Evolutionary conservation across 768 basidiomycete species (phyloP), one percentile per base, ranked within the genome.

Genomic region (Phlegmacium glaucopus): DNA sequence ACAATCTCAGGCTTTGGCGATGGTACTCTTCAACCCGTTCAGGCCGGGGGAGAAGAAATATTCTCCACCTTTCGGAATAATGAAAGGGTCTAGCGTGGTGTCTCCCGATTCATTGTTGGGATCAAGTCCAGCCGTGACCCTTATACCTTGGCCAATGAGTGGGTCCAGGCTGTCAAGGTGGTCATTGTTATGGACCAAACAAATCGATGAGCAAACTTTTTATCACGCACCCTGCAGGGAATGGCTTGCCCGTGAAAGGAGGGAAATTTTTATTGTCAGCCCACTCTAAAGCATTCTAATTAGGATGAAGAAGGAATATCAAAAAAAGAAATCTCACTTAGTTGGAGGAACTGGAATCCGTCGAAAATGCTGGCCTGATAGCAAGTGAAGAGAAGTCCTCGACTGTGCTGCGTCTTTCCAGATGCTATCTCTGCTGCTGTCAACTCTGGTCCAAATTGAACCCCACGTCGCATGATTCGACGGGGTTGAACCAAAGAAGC

Each of bases 11-110:
- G 46, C 48, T 39, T 44, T 30, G 22, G 53, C 53, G 39, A 70
- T 52, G 12, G 60, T 68, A 11, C 64, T 63, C 60, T 67, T 71
- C 58, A 80, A 61, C 8, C 69, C 72, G 28, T 70, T 70, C 44
- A 78, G 58, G 16, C 75, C 75, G 1, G 78, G 79, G 4, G 70
- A 61, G 60, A 78, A 79, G 60, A 78, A 79, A 55, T 78, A 78
- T 53, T 76, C 78, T 46, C 78, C 76, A 34, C 78, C 74, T 17
- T 72, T 68, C 36, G 78, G 65, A 28, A 70, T 56, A 39, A 79
- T 64, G 49, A 73, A 77, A 25, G 61, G 59, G 7, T 67, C 68
- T 45, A 70, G 64, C 13, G 61, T 50, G 44, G 67, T 60, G 39
- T 58, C 55, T n/a, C 50, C 53, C 42, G 62, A 48, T 9, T 76